phyloP scores from a whole-genome alignment of 805 yeast genomes.

The Clavispora carvajalis region DNA sequence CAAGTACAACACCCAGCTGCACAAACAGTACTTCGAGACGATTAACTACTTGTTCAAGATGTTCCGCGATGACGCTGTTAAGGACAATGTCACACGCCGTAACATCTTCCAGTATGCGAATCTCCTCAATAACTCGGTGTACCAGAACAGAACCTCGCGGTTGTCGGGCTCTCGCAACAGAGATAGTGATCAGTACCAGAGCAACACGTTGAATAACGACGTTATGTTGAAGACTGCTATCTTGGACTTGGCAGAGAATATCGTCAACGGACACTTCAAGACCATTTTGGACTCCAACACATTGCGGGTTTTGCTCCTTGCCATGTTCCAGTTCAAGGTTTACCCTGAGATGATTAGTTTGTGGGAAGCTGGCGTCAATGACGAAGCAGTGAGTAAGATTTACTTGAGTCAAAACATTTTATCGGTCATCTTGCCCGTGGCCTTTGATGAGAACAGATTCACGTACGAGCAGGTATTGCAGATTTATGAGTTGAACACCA shows the following conservation, averaged over 20 bases:
- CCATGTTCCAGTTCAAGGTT: conserved; percentile 32
- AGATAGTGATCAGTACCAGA: conserved; percentile 31
- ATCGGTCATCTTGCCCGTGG: conserved; percentile 62
- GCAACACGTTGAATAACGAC: conserved; percentile 21
- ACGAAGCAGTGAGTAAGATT: conserved; percentile 32
- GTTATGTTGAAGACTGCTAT: conserved; percentile 28
- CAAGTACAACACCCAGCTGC: conserved; percentile 1
- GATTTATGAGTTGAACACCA: conserved; percentile 45
- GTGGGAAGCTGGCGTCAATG: conserved; percentile 63
- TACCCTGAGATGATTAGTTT: conserved; percentile 60
- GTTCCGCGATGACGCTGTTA: conserved; percentile 11
- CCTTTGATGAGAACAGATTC: conserved; percentile 56
- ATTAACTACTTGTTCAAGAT: conserved; percentile 7
- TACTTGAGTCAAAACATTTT: conserved; percentile 63
- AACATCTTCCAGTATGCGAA: conserved; percentile 10
- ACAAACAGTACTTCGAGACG: conserved; percentile 2
- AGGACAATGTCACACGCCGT: conserved; percentile 5
- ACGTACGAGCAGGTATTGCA: conserved; percentile 55
- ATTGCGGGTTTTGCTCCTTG: conserved; percentile 23
- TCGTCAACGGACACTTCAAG: conserved; percentile 26
- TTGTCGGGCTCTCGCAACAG: conserved; percentile 30
- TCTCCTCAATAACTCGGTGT: conserved; percentile 16
- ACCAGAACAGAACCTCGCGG: conserved; percentile 27
- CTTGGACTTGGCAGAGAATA: conserved; percentile 25
- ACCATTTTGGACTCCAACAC: conserved; percentile 18